These are phyloP conservation scores for Amniculicola lignicola DNA, from an alignment of 495 filamentous ascomycete species.

Conservation along the genomic window DNA sequence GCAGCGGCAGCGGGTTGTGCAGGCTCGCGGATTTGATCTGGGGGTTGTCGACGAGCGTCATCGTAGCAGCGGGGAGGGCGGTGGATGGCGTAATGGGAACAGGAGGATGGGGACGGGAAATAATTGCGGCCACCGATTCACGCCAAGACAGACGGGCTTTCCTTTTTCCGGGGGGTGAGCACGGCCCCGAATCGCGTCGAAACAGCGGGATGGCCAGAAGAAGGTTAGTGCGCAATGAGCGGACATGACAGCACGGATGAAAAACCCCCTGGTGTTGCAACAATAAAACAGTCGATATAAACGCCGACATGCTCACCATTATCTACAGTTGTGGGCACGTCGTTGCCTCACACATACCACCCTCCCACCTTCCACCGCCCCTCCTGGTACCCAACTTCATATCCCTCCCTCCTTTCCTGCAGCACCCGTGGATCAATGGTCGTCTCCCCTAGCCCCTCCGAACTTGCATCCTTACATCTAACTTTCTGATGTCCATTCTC, in stretches of 20 bases:
- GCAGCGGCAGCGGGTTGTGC: conserved; percentile 78
- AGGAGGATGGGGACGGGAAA: not conserved
- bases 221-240: no score
- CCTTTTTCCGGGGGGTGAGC: not conserved
- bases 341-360: conserved; percentile 19
- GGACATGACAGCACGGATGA: no score
- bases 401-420: no score
- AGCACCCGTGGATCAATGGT: no score
- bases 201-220: no score
- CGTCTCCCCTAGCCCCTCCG: not conserved
- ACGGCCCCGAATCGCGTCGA: no score
- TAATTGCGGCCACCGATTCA: not conserved
- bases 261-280: no score
- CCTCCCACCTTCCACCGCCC: conserved; percentile 15
- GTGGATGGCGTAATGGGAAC: not conserved
- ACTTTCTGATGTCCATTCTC: no score
- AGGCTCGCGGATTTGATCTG: conserved; percentile 86
- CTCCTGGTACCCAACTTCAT: conserved; percentile 6
- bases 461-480: not conserved
- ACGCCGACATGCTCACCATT: no score
- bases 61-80: conserved; percentile 10
- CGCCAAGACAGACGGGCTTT: no score
- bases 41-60: conserved; percentile 80
- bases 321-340: no score
- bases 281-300: no score